These are phyloP conservation scores for Anthracocystis setariae DNA, from an alignment of 1,284 basidiomycete species.

Conservation along the genomic window DNA sequence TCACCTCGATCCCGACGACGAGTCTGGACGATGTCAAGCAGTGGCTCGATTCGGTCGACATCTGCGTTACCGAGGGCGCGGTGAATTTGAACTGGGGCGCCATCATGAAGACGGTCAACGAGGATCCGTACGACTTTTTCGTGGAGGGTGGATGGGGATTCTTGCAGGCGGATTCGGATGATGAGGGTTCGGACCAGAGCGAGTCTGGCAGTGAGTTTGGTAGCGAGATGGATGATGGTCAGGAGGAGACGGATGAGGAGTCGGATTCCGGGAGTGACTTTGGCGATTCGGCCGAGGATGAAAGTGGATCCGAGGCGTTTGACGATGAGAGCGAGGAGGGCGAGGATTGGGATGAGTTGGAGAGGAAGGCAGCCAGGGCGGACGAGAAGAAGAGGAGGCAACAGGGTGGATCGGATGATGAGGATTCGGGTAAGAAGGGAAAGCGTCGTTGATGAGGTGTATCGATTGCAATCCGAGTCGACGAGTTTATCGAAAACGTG, in stretches of 20 bases:
- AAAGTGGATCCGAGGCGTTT: constrained; percentile 74
- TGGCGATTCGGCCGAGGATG: constrained; percentile 62
- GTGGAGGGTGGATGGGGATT: constrained; percentile 94
- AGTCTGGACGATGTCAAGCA: constrained; percentile 66
- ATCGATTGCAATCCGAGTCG: background rate
- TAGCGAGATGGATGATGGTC: constrained; percentile 65
- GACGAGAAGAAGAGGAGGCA: constrained; percentile 60
- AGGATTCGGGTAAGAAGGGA: constrained; percentile 36
- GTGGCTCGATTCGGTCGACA: constrained; percentile 94
- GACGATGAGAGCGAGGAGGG: constrained; percentile 73
- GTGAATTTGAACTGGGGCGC: constrained; percentile 98
- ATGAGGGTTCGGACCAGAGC: constrained; percentile 42
- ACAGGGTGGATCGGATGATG: constrained; percentile 53
- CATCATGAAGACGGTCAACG: constrained; percentile 74
- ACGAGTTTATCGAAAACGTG: no score
- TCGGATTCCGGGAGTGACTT: constrained; percentile 64
- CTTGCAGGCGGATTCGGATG: constrained; percentile 70
- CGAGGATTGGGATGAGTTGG: constrained; percentile 94
- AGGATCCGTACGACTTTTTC: constrained; percentile 91
- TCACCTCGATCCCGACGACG: constrained; percentile 62
- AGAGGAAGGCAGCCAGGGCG: constrained; percentile 74
- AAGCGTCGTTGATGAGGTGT: constrained; percentile 34
- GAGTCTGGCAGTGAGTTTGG: constrained; percentile 65
- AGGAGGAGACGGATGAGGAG: constrained; percentile 61
- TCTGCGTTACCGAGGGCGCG: constrained; percentile 92